phyloP scores from a whole-genome alignment of 2,329 filamentous ascomycete genomes.

The Fonsecaea multimorphosa region DNA sequence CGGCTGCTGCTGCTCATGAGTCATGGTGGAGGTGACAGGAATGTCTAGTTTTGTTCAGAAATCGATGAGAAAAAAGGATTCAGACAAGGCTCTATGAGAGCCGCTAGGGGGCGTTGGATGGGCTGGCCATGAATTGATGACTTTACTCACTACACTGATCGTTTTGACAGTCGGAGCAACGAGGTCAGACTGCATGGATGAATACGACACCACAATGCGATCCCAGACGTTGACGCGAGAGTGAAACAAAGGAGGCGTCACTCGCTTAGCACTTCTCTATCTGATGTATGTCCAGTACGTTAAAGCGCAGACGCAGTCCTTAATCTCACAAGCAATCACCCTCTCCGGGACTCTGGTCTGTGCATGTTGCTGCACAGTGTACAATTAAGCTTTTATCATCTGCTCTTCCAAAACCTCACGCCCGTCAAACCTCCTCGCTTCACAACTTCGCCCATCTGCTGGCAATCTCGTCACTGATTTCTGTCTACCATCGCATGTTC shows the following conservation, averaged over 20 bases:
- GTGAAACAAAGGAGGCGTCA: too few relatives aligned
- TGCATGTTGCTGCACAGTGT: neutral
- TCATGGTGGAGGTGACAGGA: neutral
- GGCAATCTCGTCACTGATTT: neutral
- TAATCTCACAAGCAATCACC: too few relatives aligned
- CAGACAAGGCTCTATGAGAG: neutral
- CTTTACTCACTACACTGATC: neutral
- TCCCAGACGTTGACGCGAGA: neutral
- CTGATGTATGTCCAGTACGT: too few relatives aligned
- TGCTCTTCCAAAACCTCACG: neutral
- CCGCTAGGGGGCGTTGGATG: conserved; percentile 1
- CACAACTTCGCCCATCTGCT: neutral
- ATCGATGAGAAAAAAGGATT: neutral
- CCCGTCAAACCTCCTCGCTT: neutral
- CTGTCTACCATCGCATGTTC: neutral
- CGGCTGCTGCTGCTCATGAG: neutral
- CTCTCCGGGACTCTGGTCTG: neutral
- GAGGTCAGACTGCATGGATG: neutral
- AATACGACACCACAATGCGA: neutral
- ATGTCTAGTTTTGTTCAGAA: neutral
- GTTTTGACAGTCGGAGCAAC: neutral
- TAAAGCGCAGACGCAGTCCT: too few relatives aligned
- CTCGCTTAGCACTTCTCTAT: too few relatives aligned
- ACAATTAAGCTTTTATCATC: neutral
- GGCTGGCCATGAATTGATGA: conserved; percentile 1